Conservation (phyloP, 164 flowering plant species). For the Kingdonia uniflora region DNA sequence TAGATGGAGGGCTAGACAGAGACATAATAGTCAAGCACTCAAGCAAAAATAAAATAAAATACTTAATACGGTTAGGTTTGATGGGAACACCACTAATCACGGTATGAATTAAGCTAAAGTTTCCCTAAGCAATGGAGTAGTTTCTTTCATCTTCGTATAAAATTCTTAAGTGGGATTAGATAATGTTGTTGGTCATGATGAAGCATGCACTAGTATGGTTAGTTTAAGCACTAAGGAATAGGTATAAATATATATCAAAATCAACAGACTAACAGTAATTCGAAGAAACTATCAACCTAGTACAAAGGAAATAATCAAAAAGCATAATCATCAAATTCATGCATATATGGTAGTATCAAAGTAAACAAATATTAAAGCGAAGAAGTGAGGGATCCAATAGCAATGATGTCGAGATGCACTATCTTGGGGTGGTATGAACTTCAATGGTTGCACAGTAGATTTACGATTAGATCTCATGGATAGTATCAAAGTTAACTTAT, state of each 20-base stretch:
- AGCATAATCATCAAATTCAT: neutral
- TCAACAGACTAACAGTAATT: neutral
- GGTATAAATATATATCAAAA: neutral
- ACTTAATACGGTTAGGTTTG: too few relatives aligned
- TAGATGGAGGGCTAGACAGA: too few relatives aligned
- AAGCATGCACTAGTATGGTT: conserved; percentile 7
- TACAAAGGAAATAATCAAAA: neutral
- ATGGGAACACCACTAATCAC: neutral
- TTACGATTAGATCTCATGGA: neutral
- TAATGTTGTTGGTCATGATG: conserved; percentile 1
- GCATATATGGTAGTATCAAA: neutral
- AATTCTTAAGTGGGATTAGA: neutral
- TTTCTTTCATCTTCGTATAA: neutral
- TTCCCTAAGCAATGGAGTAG: neutral
- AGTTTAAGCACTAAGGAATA: neutral
- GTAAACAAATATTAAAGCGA: neutral
- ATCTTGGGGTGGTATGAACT: conserved; percentile 6
- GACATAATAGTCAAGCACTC: too few relatives aligned
- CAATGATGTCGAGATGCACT: conserved; percentile 1
- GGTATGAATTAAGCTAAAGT: neutral
- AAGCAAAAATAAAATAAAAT: too few relatives aligned
- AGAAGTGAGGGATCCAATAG: conserved; percentile 1
- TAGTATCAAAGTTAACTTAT: too few relatives aligned
- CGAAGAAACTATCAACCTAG: conserved; percentile 1
- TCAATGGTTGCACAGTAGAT: conserved; percentile 2